Conservation (phyloP, 352 stramenopile genomes). For the Phytophthora pluvialis region DNA sequence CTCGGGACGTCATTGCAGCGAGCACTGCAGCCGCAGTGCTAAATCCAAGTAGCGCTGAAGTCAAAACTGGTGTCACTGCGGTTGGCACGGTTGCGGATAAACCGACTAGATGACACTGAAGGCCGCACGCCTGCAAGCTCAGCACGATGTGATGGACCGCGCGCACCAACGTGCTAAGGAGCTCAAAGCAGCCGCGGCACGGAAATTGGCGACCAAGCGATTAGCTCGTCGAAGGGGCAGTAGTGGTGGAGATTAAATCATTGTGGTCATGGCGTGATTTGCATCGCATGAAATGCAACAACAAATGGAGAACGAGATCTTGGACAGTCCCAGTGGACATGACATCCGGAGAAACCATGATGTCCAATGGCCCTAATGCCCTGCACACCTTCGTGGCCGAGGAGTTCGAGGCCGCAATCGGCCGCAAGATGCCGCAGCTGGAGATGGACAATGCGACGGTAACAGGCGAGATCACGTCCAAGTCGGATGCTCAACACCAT, state of each 20-base stretch:
- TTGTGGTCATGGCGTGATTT: neutral
- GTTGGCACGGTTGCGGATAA: neutral
- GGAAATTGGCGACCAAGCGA: neutral
- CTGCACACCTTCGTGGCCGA: slow-evolving; percentile 47
- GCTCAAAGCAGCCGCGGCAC: neutral
- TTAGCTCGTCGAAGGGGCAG: neutral
- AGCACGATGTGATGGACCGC: slow-evolving; percentile 6
- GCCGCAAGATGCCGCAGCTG: slow-evolving; percentile 55
- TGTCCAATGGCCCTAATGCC: slow-evolving; percentile 32
- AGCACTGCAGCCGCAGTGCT: neutral
- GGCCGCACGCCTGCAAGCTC: neutral
- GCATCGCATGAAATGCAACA: neutral
- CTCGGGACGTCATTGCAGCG: neutral
- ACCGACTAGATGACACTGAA: neutral
- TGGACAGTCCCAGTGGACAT: too few relatives aligned
- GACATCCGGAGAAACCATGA: slow-evolving; percentile 31
- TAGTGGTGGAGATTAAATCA: neutral
- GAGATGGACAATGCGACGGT: slow-evolving; percentile 44
- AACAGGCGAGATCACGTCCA: slow-evolving; percentile 28
- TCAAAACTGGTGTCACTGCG: too few relatives aligned
- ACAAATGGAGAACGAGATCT: neutral
- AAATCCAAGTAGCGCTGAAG: neutral
- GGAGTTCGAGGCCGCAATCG: slow-evolving; percentile 46
- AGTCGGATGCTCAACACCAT: slow-evolving; percentile 34
- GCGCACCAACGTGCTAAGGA: slow-evolving; percentile 1